A percentile compares a stretch with the other conserved stretches of the same genome.
Evolutionary conservation across 2,329 filamentous ascomycete genomes (phyloP).

Genomic region (Colletotrichum liriopes): DNA sequence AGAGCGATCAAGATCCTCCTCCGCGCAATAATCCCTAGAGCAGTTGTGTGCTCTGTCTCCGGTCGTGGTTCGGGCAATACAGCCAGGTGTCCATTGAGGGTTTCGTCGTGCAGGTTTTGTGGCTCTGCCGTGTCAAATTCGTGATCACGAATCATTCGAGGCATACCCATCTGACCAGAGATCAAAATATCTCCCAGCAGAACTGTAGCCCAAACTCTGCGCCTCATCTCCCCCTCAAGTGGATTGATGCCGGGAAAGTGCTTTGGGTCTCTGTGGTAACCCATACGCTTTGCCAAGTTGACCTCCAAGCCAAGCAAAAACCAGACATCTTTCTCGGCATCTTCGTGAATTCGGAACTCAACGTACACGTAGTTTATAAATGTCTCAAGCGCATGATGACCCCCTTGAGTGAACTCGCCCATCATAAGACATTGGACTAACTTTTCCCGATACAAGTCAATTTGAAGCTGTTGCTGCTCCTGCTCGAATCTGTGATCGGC

Average conservation of each 20-base stretch:
- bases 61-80: conserved; percentile 56
- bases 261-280: conserved; percentile 61
- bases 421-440: conserved; percentile 51
- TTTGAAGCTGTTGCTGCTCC: conserved; percentile 37
- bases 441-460: conserved; percentile 47
- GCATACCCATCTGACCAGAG: conserved; percentile 63
- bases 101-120: conserved; percentile 60
- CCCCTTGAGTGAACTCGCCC: conserved; percentile 48
- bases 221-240: conserved; percentile 62
- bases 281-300: conserved; percentile 56
- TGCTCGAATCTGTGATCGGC: conserved; percentile 44
- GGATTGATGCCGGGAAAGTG: conserved; percentile 58
- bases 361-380: conserved; percentile 38
- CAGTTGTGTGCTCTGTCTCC: conserved; percentile 50
- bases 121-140: conserved; percentile 60
- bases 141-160: conserved; percentile 58
- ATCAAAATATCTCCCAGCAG: conserved; percentile 59
- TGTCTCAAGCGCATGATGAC: conserved; percentile 43
- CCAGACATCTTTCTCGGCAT: conserved; percentile 42
- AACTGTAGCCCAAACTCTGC: conserved; percentile 59
- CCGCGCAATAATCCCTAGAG: conserved; percentile 46
- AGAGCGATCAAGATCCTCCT: conserved; percentile 43
- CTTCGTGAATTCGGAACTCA: conserved; percentile 21
- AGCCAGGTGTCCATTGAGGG: conserved; percentile 55
- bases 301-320: conserved; percentile 54